Evolutionary conservation across 129 eudicot species (phyloP).

Genomic region (Erigeron canadensis): DNA sequence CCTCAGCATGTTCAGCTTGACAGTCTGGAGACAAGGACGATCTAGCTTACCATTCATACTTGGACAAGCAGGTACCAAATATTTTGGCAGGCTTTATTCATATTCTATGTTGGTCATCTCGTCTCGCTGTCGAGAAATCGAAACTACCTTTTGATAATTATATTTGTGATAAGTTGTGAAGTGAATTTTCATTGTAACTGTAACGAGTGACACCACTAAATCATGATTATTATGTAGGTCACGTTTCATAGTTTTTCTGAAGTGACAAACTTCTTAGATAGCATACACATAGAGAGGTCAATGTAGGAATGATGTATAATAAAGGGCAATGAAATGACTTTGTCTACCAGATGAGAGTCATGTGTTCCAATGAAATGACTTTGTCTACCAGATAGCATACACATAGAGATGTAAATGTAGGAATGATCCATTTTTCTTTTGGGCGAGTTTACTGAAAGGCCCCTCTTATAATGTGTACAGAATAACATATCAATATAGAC

Average conservation of each 20-base stretch:
- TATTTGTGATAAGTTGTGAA: background rate
- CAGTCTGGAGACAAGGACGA: no score
- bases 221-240: background rate
- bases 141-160: background rate
- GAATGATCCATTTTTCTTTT: background rate
- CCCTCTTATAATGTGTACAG: background rate
- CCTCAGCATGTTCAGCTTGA: no score
- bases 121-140: background rate
- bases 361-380: background rate
- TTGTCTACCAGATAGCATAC: no score
- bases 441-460: background rate
- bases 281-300: background rate
- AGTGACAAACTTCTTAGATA: background rate
- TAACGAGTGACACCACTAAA: background rate
- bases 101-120: background rate
- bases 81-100: background rate
- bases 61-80: no score
- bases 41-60: no score
- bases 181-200: background rate
- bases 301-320: slow-evolving; percentile 1
- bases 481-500: background rate
- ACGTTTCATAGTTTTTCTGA: background rate
- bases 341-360: background rate
- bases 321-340: background rate
- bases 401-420: no score